Evolutionary conservation across 768 basidiomycete genomes (phyloP).

Genomic region (Russula dissimulans): DNA sequence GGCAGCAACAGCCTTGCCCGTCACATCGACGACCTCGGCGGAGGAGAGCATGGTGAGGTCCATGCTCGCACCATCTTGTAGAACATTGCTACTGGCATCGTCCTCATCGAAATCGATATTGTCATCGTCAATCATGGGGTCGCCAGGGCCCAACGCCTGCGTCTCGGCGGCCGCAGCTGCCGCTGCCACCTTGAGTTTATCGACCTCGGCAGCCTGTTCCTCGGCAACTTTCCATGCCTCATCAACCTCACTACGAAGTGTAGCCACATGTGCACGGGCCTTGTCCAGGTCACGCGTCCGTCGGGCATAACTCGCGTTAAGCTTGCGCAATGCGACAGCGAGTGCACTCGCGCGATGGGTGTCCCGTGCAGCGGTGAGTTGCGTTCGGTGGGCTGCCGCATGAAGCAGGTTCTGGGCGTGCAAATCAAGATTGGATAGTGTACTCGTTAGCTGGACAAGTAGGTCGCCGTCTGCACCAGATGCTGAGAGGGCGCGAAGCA

Average conservation of each 20-base stretch:
- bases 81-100: constrained; percentile 2
- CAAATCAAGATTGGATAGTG: constrained; percentile 8
- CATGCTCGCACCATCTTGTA: constrained; percentile 3
- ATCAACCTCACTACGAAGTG: constrained; percentile 60
- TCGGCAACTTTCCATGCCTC: constrained; percentile 79
- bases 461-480: constrained; percentile 15
- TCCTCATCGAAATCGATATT: constrained; percentile 20
- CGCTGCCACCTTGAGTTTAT: constrained; percentile 40
- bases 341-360: constrained; percentile 69
- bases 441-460: constrained; percentile 13
- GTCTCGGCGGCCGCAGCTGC: constrained; percentile 16
- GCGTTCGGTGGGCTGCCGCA: constrained; percentile 52
- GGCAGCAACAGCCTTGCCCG: constrained; percentile 12
- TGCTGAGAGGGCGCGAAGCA: constrained; percentile 13
- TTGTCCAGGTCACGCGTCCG: constrained; percentile 49
- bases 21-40: constrained; percentile 17
- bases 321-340: constrained; percentile 67
- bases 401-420: constrained; percentile 41
- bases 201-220: constrained; percentile 61
- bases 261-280: constrained; percentile 38
- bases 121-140: constrained; percentile 12
- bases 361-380: constrained; percentile 52
- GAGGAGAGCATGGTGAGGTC: constrained; percentile 12
- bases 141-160: background rate
- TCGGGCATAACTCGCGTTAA: constrained; percentile 65